These are phyloP conservation scores for Mycosphaerella sp. DNA, from an alignment of 2,329 filamentous ascomycete genomes.

Conservation along the genomic window DNA sequence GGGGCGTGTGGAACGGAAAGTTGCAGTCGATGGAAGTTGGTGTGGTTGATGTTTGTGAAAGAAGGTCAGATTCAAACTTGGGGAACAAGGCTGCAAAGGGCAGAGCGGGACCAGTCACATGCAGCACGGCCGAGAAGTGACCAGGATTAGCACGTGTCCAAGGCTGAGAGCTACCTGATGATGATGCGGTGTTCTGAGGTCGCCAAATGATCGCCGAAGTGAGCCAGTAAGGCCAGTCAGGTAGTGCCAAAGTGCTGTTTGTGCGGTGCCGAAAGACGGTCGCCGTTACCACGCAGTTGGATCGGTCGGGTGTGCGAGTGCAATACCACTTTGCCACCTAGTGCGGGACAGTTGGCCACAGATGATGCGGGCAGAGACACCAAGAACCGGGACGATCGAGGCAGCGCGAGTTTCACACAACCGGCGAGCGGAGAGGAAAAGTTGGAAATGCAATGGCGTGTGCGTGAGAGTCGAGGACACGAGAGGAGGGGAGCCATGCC, in stretches of 20 bases:
- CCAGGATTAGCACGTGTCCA: conserved; percentile 15
- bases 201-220: neutral
- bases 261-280: neutral
- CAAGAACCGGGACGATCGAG: conserved; percentile 7
- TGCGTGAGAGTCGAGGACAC: no score
- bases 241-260: conserved; percentile 1
- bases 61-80: conserved; percentile 8
- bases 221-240: neutral
- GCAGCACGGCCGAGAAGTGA: conserved; percentile 9
- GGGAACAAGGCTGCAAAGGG: conserved; percentile 8
- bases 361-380: neutral
- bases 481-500: neutral
- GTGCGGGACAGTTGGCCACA: no score
- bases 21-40: conserved; percentile 11
- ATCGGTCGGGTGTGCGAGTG: neutral
- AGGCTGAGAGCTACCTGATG: neutral
- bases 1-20: conserved; percentile 7
- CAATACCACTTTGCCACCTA: no score
- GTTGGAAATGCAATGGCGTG: neutral
- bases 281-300: neutral
- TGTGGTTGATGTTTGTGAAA: conserved; percentile 11
- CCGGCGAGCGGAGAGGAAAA: conserved; percentile 5
- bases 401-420: neutral
- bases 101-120: conserved; percentile 11
- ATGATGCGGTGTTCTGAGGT: conserved; percentile 4